These are phyloP conservation scores for Phaffia australis DNA, from an alignment of 768 basidiomycete genomes.

Conservation along the genomic window DNA sequence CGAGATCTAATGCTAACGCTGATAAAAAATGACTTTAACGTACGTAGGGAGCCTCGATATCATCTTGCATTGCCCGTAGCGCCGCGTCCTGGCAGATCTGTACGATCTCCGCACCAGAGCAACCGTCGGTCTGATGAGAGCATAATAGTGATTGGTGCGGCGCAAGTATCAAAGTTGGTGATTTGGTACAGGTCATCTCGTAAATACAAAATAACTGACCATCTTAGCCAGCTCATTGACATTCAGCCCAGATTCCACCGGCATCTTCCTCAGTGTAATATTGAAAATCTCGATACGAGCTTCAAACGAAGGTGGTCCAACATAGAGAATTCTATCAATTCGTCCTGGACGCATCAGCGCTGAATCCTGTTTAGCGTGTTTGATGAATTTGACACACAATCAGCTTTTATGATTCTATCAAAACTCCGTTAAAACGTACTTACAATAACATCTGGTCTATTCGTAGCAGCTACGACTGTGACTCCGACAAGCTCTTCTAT, in stretches of 20 bases:
- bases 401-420: neutral
- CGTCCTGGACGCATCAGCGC: constrained; percentile 91
- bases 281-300: constrained; percentile 75
- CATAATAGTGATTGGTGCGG: no score
- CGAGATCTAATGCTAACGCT: neutral
- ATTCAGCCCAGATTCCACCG: constrained; percentile 59
- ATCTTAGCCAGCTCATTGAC: constrained; percentile 55
- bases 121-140: constrained; percentile 66
- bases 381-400: neutral
- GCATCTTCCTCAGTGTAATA: constrained; percentile 70
- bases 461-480: constrained; percentile 92
- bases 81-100: constrained; percentile 95
- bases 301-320: constrained; percentile 73
- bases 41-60: constrained; percentile 68
- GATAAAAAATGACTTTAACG: constrained; percentile 33
- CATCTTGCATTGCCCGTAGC: constrained; percentile 73
- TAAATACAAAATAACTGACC: constrained; percentile 41
- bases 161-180: no score
- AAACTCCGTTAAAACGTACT: constrained; percentile 35
- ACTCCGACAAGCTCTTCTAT: constrained; percentile 89
- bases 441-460: constrained; percentile 83
- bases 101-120: constrained; percentile 88
- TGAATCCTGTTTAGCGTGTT: constrained; percentile 53
- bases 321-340: constrained; percentile 84
- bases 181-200: neutral